Evolutionary conservation across 495 filamentous ascomycete species (phyloP).

Genomic region (Cercophora sp.): DNA sequence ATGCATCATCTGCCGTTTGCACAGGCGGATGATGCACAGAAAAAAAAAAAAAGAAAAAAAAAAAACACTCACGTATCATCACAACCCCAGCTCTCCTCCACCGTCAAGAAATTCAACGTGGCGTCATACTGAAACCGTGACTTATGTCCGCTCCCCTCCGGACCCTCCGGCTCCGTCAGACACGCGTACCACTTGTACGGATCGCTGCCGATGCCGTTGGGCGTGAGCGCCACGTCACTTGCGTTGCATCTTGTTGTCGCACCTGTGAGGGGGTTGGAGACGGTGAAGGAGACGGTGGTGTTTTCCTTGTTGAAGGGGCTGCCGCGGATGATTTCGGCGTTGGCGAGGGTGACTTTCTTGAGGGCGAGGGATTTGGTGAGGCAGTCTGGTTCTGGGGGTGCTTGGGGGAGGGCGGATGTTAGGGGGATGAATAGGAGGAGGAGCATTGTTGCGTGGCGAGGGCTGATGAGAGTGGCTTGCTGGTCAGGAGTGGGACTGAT

Average conservation of each 20-base stretch:
- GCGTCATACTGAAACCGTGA: conserved; percentile 10
- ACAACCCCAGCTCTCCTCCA: conserved; percentile 34
- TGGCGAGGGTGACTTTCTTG: conserved; percentile 6
- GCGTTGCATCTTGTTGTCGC: conserved; percentile 3
- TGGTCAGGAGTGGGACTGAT: too few species aligned
- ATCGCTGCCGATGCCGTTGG: conserved; percentile 5
- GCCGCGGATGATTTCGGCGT: background rate
- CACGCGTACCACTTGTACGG: conserved; percentile 16
- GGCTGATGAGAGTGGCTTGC: too few species aligned
- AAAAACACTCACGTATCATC: background rate
- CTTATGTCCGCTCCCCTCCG: background rate
- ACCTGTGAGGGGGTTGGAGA: background rate
- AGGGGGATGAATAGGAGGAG: background rate
- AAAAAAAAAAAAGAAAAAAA: background rate
- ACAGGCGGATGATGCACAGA: too few species aligned
- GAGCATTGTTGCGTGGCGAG: background rate
- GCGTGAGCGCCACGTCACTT: conserved; percentile 3
- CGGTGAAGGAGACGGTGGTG: conserved; percentile 2
- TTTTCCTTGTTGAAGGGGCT: conserved; percentile 7
- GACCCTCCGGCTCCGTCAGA: background rate
- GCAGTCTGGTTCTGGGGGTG: background rate
- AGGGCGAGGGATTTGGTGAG: conserved; percentile 1
- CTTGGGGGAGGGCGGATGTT: background rate
- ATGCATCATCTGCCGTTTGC: too few species aligned
- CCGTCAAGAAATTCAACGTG: conserved; percentile 32